Base-by-base conservation (phyloP, 2,329 filamentous ascomycete genomes). In the Alternaria ethzedia region DNA sequence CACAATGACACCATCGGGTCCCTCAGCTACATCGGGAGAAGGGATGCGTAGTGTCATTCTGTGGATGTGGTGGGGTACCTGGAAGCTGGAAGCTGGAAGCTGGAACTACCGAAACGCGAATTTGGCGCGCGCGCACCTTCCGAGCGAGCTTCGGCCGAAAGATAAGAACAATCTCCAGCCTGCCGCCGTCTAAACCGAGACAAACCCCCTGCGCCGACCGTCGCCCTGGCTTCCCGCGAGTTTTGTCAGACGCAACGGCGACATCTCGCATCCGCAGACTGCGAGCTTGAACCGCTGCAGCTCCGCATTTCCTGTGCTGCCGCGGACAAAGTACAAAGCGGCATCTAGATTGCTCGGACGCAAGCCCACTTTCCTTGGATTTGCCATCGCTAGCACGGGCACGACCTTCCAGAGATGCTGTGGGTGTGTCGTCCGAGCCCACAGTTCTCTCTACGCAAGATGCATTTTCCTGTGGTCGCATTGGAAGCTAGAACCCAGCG, bases 201-300 rank as follows among this genome's bases (percentile, higher is more conserved):
- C 11, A 63, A 20, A 26, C 45, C 50, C 44, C 47, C 30, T 51
- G 61, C 70, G 36, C 25, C 61, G 62, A 67, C 59, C 50, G 32
- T 59, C 30, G 56, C 63, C 68, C 68, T 64, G 49, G 45, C 32
- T 54, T 65, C 23, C 63, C 64, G 69, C 71, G 60, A 62, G 63
- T 41, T 57, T 68, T 52, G 49, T 17, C 72, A 70, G 57, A 21
- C 10, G 69, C 65, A 30, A 65, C 71, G 72, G 72, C 64, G 66
- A 75, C 67, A 73, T 36, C 61, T 77, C 75, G 75, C 74, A 71
- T 30, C 74, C 74, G 75, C 72, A 71, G 61, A 57, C 28, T 36
- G 70, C 74, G 73, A 73, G 63, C 57, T 65, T 72, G 70, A 65
- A 71, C 74, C 73, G 73, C 68, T 69, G 21, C 12, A 57, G 54